Evolutionary conservation across 306 rosid species (phyloP), one percentile per base, ranked within the genome.

Genomic region (Fagus sylvatica): DNA sequence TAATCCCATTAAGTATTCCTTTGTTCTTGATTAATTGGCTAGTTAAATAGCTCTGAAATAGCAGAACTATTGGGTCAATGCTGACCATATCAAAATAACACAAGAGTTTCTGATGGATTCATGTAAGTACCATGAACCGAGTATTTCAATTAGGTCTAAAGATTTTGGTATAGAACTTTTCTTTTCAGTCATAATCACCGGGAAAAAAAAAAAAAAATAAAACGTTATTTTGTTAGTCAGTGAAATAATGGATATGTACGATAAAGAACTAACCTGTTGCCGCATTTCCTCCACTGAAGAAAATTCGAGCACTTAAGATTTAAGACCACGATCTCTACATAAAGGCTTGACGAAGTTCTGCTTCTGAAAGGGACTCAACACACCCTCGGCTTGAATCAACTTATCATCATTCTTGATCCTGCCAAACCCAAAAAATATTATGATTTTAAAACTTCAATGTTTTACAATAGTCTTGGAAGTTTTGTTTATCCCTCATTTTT

Each of bases 301-400:
- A 81, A 91, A 78, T 72, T 93, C 98, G 76, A 95, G 99, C 91
- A 95, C 89, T 86, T n/a, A n/a, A n/a, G n/a, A n/a, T n/a, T n/a
- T n/a, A n/a, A n/a, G n/a, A n/a, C 99, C 99, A 41, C 98, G 87
- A 79, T 93, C 98, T 84, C 99, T 89, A 82, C 99, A n/a, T n/a
- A n/a, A n/a, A 95, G 73, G 91, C 99, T 79, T 91, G 96, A n/a
- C 93, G 91, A 64, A 95, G 99, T 76, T 95, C 99, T 36, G 71
- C 93, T 89, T 95, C 99, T 57, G 99, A 89, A 74, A 95, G 96
- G 75, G 99, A 95, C 85, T 91, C 98, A n/a, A n/a, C 74, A 95
- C 84, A 71, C 98, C 98, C 84, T 95, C 98, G 32, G 87, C 87
- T 89, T 93, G 98, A 81, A 95, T 95, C 84, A 93, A 80, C 83